These are phyloP conservation scores for Quercus engelmannii DNA, from an alignment of 306 rosid species.

Conservation along the genomic window DNA sequence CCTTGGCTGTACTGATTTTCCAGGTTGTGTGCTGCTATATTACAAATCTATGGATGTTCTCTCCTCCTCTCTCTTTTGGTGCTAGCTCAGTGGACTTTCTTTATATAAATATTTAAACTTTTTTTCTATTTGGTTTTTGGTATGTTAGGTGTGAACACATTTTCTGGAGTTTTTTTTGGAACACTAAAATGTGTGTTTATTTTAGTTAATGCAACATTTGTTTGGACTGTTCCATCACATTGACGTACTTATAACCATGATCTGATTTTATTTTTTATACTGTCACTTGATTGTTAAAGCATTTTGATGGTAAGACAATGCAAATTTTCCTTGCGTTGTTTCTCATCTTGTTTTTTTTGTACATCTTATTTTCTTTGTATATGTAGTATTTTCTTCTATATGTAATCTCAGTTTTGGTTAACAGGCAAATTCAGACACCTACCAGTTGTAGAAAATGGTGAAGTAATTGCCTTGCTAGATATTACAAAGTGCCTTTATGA, in stretches of 20 bases:
- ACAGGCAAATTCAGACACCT: constrained; percentile 97
- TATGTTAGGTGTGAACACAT: background rate
- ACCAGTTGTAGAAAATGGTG: constrained; percentile 95
- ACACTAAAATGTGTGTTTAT: background rate
- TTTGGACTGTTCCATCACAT: background rate
- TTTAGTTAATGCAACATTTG: background rate
- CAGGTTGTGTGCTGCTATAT: background rate
- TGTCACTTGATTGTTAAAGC: background rate
- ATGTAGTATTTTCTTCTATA: background rate
- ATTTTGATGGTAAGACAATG: background rate
- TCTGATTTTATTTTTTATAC: background rate
- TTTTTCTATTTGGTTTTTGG: background rate
- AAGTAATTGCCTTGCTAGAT: constrained; percentile 91
- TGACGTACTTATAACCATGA: background rate
- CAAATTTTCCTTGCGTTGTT: background rate
- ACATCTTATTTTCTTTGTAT: background rate
- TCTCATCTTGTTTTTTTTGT: background rate
- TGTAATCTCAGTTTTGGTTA: constrained; percentile 15
- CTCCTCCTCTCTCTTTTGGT: background rate
- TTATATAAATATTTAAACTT: background rate
- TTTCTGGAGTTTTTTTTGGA: background rate
- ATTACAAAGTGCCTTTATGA: constrained; percentile 92
- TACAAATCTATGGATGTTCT: background rate
- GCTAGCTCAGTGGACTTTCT: background rate
- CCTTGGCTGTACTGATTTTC: background rate